A percentile compares a stretch with the other conserved stretches of the same genome.
Conservation (phyloP, 441 rosid species). For the Sinapis alba region DNA sequence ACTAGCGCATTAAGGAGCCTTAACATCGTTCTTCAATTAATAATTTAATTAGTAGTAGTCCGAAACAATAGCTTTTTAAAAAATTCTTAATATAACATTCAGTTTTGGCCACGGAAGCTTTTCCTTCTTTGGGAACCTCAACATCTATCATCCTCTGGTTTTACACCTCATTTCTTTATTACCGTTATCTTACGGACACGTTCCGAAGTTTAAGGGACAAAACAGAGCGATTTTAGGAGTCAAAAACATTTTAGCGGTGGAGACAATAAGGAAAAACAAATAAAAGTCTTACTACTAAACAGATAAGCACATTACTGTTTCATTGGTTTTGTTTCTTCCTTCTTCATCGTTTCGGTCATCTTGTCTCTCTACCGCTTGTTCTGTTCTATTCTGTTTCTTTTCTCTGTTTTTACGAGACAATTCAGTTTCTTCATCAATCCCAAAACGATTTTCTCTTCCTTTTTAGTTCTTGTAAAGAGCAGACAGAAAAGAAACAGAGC, state of each 20-base stretch:
- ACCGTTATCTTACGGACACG: constrained; percentile 31
- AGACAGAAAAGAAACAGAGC: constrained; percentile 9
- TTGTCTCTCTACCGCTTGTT: constrained; percentile 31
- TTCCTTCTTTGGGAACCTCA: constrained; percentile 6
- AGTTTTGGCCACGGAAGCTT: constrained; percentile 20
- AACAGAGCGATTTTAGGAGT: constrained; percentile 34
- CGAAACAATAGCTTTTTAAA: constrained; percentile 7
- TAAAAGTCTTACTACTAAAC: not conserved
- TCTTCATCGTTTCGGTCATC: constrained; percentile 22
- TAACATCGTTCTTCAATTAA: not conserved
- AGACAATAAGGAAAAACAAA: not conserved
- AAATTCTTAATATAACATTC: not conserved
- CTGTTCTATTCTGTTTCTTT: constrained; percentile 7
- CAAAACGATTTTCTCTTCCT: constrained; percentile 13
- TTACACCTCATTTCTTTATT: constrained; percentile 21
- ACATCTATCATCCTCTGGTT: not conserved
- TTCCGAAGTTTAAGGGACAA: constrained; percentile 35
- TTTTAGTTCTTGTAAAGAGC: not conserved
- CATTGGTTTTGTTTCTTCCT: constrained; percentile 32
- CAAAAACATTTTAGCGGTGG: constrained; percentile 13
- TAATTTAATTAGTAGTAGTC: not conserved
- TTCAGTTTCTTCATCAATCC: constrained; percentile 21
- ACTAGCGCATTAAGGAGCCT: constrained; percentile 24
- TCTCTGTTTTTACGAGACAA: constrained; percentile 21
- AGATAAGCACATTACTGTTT: constrained; percentile 36